Conservation (phyloP, 192 early-diverging fungal species). For the Podila minutissima region DNA sequence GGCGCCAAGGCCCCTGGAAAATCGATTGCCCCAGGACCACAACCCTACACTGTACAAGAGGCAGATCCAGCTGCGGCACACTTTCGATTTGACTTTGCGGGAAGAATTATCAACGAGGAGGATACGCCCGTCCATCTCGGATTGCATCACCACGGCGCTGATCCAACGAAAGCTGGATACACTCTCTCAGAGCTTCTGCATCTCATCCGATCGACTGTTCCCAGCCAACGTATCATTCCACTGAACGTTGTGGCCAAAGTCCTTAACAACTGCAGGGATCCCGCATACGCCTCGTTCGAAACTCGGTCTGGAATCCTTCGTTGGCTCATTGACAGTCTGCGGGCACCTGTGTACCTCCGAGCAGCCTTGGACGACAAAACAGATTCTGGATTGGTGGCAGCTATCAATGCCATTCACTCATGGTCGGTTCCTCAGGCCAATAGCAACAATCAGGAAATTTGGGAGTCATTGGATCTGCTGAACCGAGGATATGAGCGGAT, state of each 20-base stretch:
- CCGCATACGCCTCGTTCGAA: conserved; percentile 35
- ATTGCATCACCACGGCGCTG: conserved; percentile 91
- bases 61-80: conserved; percentile 59
- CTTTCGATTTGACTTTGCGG: conserved; percentile 85
- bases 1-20: conserved; percentile 44
- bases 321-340: conserved; percentile 55
- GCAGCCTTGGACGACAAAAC: conserved; percentile 74
- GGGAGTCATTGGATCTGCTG: conserved; percentile 49
- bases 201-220: conserved; percentile 82
- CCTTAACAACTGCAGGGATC: conserved; percentile 56
- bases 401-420: conserved; percentile 58
- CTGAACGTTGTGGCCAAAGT: conserved; percentile 70
- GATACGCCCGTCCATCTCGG: conserved; percentile 72
- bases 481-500: conserved; percentile 45
- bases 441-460: conserved; percentile 33
- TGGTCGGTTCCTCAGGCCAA: conserved; percentile 41
- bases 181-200: conserved; percentile 84
- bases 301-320: conserved; percentile 32
- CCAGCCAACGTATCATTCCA: conserved; percentile 78
- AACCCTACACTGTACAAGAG: conserved; percentile 59
- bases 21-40: conserved; percentile 55
- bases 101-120: conserved; percentile 65
- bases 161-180: conserved; percentile 88
- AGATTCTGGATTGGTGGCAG: conserved; percentile 63
- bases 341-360: conserved; percentile 63